A percentile compares a stretch with the other conserved stretches of the same genome.
These are phyloP conservation scores for Irpex sp. DNA, from an alignment of 1,284 basidiomycete genomes.

Conservation along the genomic window DNA sequence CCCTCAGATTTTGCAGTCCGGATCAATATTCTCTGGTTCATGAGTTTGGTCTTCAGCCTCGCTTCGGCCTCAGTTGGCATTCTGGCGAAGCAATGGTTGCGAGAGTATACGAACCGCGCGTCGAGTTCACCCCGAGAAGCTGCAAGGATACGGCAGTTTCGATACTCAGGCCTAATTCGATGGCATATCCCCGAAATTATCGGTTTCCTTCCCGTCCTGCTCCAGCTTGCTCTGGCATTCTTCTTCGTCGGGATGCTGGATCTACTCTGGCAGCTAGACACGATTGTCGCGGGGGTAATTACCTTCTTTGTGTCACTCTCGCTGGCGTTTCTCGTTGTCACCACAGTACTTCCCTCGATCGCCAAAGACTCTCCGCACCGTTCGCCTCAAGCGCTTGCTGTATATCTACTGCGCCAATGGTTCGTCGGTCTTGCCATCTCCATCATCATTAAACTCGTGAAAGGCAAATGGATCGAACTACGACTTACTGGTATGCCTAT, in stretches of 20 bases:
- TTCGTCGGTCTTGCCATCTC: constrained; percentile 8
- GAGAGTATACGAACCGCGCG: constrained; percentile 16
- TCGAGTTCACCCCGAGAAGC: constrained; percentile 17
- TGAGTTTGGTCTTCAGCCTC: constrained; percentile 21
- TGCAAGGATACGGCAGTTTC: constrained; percentile 18
- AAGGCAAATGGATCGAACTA: neutral
- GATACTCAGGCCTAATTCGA: constrained; percentile 16
- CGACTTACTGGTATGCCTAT: neutral
- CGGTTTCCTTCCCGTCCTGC: constrained; percentile 19
- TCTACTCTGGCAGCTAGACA: constrained; percentile 20
- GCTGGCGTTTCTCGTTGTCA: constrained; percentile 11
- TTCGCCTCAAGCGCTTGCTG: constrained; percentile 20
- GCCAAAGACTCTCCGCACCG: constrained; percentile 20
- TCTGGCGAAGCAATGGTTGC: constrained; percentile 23
- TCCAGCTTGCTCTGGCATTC: constrained; percentile 20
- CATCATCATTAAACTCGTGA: constrained; percentile 5
- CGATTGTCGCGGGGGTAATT: constrained; percentile 15
- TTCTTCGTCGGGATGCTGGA: constrained; percentile 23
- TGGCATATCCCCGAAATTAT: constrained; percentile 21
- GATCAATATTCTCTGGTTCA: constrained; percentile 25
- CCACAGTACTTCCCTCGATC: constrained; percentile 18
- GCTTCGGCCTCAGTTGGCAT: constrained; percentile 21
- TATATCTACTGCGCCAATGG: constrained; percentile 13
- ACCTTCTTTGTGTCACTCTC: constrained; percentile 15
- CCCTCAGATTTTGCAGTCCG: constrained; percentile 6